These are phyloP conservation scores for Mucor ambiguus DNA, from an alignment of 371 early-diverging fungal species.

Conservation along the genomic window DNA sequence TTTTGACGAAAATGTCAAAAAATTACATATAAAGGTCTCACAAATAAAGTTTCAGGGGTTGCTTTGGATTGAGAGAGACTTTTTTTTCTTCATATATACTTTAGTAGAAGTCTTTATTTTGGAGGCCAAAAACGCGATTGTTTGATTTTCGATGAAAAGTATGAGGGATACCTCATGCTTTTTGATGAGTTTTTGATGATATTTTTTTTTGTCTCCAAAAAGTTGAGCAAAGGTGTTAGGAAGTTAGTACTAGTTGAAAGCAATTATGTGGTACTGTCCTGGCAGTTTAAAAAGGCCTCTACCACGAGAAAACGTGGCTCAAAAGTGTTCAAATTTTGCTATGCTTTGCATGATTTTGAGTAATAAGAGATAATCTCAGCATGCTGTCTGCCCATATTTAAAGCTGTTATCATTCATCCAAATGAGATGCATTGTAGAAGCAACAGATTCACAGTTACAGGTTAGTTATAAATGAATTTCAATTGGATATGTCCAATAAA, in stretches of 20 bases:
- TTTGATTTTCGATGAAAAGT: neutral
- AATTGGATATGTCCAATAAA: too few relatives aligned
- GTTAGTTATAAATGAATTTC: too few relatives aligned
- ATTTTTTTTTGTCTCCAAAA: too few relatives aligned
- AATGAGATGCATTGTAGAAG: too few relatives aligned
- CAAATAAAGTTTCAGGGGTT: neutral
- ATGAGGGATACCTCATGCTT: neutral
- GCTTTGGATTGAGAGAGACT: neutral
- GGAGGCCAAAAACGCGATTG: neutral
- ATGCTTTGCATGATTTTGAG: too few relatives aligned
- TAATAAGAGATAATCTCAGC: too few relatives aligned
- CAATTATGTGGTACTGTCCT: neutral
- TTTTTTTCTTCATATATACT: neutral
- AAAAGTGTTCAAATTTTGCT: too few relatives aligned
- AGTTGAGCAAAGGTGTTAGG: neutral
- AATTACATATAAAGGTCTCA: neutral
- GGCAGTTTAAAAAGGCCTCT: too few relatives aligned
- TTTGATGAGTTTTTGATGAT: neutral
- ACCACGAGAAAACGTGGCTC: too few relatives aligned
- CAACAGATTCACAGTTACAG: too few relatives aligned
- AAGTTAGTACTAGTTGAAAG: neutral
- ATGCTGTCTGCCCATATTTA: too few relatives aligned
- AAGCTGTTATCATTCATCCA: too few relatives aligned
- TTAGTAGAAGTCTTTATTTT: neutral
- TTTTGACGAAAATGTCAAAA: neutral